Percentiles rank a stretch among this genome's conserved stretches.
These are phyloP conservation scores for Vicia sativa DNA, from an alignment of 306 rosid genomes.

Conservation along the genomic window DNA sequence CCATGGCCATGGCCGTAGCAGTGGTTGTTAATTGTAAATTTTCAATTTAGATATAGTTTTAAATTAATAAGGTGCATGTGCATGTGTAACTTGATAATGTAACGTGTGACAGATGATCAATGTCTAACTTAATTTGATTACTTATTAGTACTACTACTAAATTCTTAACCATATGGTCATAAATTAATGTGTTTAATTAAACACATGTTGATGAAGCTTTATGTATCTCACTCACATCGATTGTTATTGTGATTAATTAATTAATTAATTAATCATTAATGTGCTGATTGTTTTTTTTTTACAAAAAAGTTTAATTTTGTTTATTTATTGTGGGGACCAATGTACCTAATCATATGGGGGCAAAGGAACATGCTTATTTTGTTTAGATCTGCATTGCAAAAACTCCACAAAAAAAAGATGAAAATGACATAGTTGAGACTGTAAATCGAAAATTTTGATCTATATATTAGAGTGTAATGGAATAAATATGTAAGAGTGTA, in stretches of 20 bases:
- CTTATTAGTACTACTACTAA: not conserved
- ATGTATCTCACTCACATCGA: not conserved
- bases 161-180: not conserved
- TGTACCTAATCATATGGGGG: not conserved
- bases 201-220: not conserved
- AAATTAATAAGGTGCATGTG: conserved; percentile 22
- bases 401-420: too few species aligned
- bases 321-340: not conserved
- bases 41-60: conserved; percentile 14
- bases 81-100: conserved; percentile 34
- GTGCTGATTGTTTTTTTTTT: not conserved
- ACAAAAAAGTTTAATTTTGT: too few species aligned
- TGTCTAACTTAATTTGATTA: conserved; percentile 25
- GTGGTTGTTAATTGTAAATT: not conserved
- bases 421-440: too few species aligned
- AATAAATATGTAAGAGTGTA: too few species aligned
- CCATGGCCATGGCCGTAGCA: conserved; percentile 22
- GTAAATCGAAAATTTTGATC: too few species aligned
- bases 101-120: conserved; percentile 40
- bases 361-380: too few species aligned
- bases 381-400: not conserved
- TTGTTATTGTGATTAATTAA: conserved; percentile 1
- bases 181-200: not conserved
- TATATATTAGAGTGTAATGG: too few species aligned
- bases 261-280: not conserved